A percentile compares a stretch with the other conserved stretches of the same genome.
These are phyloP conservation scores for Diaporthe amygdali DNA, from an alignment of 2,329 filamentous ascomycete species.

Conservation along the genomic window DNA sequence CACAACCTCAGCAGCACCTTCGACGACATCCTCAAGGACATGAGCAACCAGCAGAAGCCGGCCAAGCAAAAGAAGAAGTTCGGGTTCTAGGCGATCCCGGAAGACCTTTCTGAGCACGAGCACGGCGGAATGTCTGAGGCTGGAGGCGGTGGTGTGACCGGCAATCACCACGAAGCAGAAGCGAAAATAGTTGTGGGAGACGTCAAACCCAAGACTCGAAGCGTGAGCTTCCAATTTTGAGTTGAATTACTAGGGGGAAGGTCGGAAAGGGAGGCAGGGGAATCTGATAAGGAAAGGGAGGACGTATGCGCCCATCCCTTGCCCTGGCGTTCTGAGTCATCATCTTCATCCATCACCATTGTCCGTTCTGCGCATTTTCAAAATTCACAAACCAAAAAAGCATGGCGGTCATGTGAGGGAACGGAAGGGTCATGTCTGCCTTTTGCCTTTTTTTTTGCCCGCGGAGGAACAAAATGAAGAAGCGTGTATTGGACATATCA, in stretches of 20 bases:
- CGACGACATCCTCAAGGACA: conserved; percentile 42
- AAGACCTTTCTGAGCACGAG: conserved; percentile 22
- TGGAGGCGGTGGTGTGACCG: not conserved
- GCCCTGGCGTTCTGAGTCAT: not conserved
- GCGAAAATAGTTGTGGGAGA: not conserved
- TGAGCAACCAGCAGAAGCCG: conserved; percentile 36
- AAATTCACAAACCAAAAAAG: not conserved
- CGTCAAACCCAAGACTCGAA: not conserved
- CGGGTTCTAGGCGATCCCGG: conserved; percentile 26
- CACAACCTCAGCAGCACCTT: conserved; percentile 35
- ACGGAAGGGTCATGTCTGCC: not conserved
- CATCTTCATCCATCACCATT: not conserved
- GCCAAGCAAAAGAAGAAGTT: conserved; percentile 34
- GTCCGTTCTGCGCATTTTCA: not conserved
- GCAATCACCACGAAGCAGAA: not conserved
- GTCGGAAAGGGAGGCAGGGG: not conserved
- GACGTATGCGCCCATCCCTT: not conserved
- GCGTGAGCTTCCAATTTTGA: conserved; percentile 2
- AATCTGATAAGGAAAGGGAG: not conserved
- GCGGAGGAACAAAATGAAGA: not conserved
- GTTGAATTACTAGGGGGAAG: not conserved
- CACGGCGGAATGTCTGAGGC: conserved; percentile 2
- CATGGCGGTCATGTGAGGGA: conserved; percentile 1
- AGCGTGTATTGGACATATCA: not conserved
- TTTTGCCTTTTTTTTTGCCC: not conserved